Base-by-base conservation (phyloP, 768 basidiomycete species). In the Cystofilobasidium capitatum region DNA sequence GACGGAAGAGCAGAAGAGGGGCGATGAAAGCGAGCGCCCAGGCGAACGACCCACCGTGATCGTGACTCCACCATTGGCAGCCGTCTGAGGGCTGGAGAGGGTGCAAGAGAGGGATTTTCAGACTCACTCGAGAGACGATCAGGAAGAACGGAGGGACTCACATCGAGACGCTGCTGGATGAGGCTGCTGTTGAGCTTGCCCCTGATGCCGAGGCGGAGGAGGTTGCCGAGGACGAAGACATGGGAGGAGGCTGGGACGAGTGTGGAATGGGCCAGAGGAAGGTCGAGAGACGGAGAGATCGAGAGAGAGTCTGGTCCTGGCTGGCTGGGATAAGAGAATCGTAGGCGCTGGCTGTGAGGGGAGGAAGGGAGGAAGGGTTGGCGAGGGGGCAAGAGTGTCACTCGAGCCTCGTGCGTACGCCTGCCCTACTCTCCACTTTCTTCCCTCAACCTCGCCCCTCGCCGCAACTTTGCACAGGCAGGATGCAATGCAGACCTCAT, bases 61-160 rank as follows among this genome's bases (percentile, higher is more conserved):
- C 68, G 83, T 81, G 61, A 89, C 75, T n/a, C 82, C 80, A 26
- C 88, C 78, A 13, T 72, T 72, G 17, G 76, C 72, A 54, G 71
- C 71, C 16, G 72, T 73, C 51, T 67, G 65, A 10, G 72, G 71
- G 45, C 72, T 72, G 33, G 0, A 58, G 22, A 29, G n/a, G 3
- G 8, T 3, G 24, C 8, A 10, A 8, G 26, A 59, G 3, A 45
- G 20, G 14, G 8, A 59, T 6, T 13, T 17, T 17, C 7, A 1
- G 16, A 10, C 12, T 39, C 24, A 24, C 20, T 29, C 31, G 10
- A 22, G 31, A 36, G 29, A 3, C 57, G 14, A n/a, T 31, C 22
- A 26, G 51, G 17, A 58, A 29, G 33, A 33, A 39, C 31, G 39
- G 4, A 14, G 40, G 9, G 37, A 24, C 65, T 12, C 17, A 66